Evolutionary conservation across 768 basidiomycete species (phyloP).

Genomic region (Leucocoprinus leucothites): DNA sequence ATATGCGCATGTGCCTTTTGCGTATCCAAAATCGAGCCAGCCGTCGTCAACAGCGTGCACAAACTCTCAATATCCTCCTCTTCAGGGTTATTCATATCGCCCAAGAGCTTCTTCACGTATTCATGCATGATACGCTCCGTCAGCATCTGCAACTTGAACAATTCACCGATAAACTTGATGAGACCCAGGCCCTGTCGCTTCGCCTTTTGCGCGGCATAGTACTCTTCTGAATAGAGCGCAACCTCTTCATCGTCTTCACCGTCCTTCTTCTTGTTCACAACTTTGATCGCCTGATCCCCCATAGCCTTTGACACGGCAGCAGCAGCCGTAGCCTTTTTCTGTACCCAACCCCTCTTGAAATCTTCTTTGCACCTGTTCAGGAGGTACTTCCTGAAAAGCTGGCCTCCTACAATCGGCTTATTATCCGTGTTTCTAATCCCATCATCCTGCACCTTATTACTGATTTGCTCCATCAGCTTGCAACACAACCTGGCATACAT

Average conservation of each 20-base stretch:
- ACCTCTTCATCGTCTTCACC: constrained; percentile 55
- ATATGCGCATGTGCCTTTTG: constrained; percentile 80
- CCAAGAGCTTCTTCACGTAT: constrained; percentile 93
- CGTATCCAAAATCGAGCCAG: constrained; percentile 81
- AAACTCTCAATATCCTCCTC: constrained; percentile 98
- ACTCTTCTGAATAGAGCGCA: constrained; percentile 91
- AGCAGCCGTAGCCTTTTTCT: constrained; percentile 81
- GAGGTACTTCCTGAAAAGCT: constrained; percentile 95
- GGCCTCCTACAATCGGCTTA: constrained; percentile 88
- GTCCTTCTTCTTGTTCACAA: constrained; percentile 58
- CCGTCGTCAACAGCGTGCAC: constrained; percentile 89
- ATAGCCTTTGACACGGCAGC: constrained; percentile 82
- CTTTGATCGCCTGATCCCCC: constrained; percentile 81
- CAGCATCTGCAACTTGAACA: constrained; percentile 99
- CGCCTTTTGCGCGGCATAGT: constrained; percentile 94
- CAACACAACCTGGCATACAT: constrained; percentile 97
- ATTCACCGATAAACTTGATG: constrained; percentile 96
- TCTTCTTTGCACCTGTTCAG: constrained; percentile 97
- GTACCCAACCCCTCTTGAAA: constrained; percentile 94
- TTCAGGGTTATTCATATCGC: constrained; percentile 92
- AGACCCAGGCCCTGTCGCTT: constrained; percentile 96
- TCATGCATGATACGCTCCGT: constrained; percentile 98
- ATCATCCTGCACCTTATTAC: constrained; percentile 83
- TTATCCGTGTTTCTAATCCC: constrained; percentile 78
- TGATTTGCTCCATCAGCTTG: constrained; percentile 95